Base-by-base conservation (phyloP, 139 green algal species). In the Chlorella sorokiniana region DNA sequence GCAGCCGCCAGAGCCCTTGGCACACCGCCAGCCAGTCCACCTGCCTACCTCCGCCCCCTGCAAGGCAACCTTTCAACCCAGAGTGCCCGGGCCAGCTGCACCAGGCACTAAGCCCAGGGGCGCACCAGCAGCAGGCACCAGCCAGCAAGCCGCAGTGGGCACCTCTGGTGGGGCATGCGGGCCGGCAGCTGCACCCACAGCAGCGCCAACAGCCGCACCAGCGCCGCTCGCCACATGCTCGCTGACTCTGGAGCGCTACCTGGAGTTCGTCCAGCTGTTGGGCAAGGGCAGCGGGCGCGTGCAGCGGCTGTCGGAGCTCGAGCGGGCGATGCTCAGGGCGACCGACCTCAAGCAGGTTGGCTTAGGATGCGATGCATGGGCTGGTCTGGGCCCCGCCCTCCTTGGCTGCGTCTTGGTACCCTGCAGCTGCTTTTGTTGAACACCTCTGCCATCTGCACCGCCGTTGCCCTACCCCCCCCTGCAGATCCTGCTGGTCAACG, bases 301-400 rank as follows among this genome's bases (percentile, higher is more conserved):
- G 48, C 61, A 80, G 42, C 10, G 14, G 16, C 54, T 84, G 27
- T 52, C 20, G 0, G 67, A 74, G 51, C 67, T 84, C 22, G 83
- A 83, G 48, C 25, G 31, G 0, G 59, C 54, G 22, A 64, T 82
- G 8, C 20, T 84, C 22, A 80, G 76, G n/a, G 42, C 74, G 4
- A n/a, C n/a, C 14, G 76, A 83, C 68, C 45, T 87, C 27, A 83
- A 81, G 68, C 78, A 75, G 67, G 62, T n/a, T 8, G 42, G 79
- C 44, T 11, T 11, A n/a, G 56, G 6, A n/a, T n/a, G 56, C 18
- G 18, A 10, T 65, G 56, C 56, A 65, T 42, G 41, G 31, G 10
- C 25, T 71, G 64, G 11, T 31, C 3, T 45, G 10, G 3, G 9
- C 35, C 14, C 0, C 14, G 64, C 35, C 6, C 62, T 18, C 62